Conservation (phyloP, 2,329 filamentous ascomycete species). For the Leptographium lundbergii region DNA sequence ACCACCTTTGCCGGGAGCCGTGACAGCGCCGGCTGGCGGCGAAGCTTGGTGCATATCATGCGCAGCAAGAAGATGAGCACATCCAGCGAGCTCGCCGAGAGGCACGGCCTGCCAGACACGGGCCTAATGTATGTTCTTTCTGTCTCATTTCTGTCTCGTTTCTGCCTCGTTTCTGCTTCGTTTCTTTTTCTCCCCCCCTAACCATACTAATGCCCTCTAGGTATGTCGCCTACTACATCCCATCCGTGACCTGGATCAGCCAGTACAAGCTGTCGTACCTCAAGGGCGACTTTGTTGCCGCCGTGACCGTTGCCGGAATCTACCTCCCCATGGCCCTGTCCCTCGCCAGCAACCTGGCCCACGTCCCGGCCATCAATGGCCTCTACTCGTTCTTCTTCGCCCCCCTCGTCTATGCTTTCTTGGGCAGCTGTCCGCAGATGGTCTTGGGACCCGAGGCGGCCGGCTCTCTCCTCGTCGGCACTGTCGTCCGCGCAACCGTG, state of each 20-base stretch:
- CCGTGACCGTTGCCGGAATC: slow-evolving; percentile 94
- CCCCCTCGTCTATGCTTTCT: slow-evolving; percentile 76
- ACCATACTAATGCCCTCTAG: slow-evolving; percentile 25
- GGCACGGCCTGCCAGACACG: slow-evolving; percentile 61
- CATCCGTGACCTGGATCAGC: slow-evolving; percentile 77
- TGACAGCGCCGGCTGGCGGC: slow-evolving; percentile 32
- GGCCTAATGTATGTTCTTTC: slow-evolving; percentile 50
- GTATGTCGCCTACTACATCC: slow-evolving; percentile 89
- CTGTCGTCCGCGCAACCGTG: slow-evolving; percentile 68
- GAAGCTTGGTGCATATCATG: slow-evolving; percentile 22
- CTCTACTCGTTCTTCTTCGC: slow-evolving; percentile 91
- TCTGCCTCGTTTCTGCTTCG: too few relatives aligned
- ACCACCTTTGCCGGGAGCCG: slow-evolving; percentile 25
- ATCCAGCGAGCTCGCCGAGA: slow-evolving; percentile 57
- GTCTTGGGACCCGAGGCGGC: slow-evolving; percentile 91
- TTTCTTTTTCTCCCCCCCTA: too few relatives aligned
- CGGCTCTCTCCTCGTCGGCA: slow-evolving; percentile 79
- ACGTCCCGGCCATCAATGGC: slow-evolving; percentile 86
- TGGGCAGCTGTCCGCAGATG: slow-evolving; percentile 88
- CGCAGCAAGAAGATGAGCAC: slow-evolving; percentile 53
- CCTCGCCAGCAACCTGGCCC: slow-evolving; percentile 80
- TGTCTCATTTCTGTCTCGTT: neutral
- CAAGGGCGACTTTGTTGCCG: slow-evolving; percentile 74
- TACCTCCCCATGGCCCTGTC: slow-evolving; percentile 97
- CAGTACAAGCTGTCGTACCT: slow-evolving; percentile 78